Conservation (phyloP, 31 red algal species). For the Porphyra umbilicalis region DNA sequence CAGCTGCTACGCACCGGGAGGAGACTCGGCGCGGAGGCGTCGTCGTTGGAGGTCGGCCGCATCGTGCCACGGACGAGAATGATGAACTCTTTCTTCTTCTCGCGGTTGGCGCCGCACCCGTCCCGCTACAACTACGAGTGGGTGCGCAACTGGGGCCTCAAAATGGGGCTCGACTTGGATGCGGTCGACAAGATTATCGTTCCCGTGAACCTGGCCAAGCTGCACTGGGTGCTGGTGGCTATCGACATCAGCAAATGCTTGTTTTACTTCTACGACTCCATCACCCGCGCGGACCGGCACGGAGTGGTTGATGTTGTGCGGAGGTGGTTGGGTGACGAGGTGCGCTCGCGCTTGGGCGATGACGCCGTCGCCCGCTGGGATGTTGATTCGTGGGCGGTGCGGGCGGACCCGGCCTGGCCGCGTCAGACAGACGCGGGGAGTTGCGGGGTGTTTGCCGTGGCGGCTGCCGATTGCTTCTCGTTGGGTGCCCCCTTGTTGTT, state of each 20-base stretch:
- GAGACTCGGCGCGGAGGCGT: no score
- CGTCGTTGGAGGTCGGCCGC: background rate
- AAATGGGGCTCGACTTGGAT: slow-evolving; percentile 3
- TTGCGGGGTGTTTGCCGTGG: slow-evolving; percentile 68
- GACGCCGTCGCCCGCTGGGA: slow-evolving; percentile 24
- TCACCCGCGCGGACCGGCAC: slow-evolving; percentile 10
- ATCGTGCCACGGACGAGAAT: slow-evolving; percentile 11
- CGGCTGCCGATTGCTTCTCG: slow-evolving; percentile 55
- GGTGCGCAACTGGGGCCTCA: slow-evolving; percentile 39
- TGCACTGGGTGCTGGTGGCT: slow-evolving; percentile 63
- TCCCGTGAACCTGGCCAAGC: slow-evolving; percentile 50
- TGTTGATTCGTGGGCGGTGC: slow-evolving; percentile 38
- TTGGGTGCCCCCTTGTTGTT: slow-evolving; percentile 33
- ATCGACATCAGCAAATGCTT: slow-evolving; percentile 22
- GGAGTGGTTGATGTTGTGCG: slow-evolving; percentile 13
- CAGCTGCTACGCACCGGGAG: no score
- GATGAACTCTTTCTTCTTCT: slow-evolving; percentile 43
- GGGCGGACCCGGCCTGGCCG: slow-evolving; percentile 22
- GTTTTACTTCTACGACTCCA: slow-evolving; percentile 53
- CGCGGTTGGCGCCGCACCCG: slow-evolving; percentile 6
- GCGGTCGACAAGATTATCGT: slow-evolving; percentile 37
- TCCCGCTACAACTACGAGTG: slow-evolving; percentile 31
- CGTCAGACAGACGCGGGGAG: slow-evolving; percentile 51
- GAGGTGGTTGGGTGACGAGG: slow-evolving; percentile 60
- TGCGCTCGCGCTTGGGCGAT: slow-evolving; percentile 27